Conservation (phyloP, 1,139 yeast species). For the Pichia sp. region DNA sequence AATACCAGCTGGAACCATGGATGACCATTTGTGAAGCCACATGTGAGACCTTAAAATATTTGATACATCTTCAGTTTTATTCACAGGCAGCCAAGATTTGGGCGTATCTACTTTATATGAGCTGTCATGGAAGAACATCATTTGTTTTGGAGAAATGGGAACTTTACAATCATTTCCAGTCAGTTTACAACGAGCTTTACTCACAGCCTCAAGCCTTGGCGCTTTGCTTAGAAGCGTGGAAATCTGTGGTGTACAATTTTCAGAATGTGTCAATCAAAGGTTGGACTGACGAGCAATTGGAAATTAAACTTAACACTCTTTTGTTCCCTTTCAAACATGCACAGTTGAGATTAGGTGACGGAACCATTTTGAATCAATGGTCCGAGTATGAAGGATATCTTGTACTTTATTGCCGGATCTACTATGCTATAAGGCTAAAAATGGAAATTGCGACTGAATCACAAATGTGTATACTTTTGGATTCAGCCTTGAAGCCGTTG, state of each 20-base stretch:
- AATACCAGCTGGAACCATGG: conserved; percentile 1
- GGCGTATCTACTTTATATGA: conserved; percentile 15
- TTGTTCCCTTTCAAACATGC: conserved; percentile 10
- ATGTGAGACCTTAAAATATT: conserved; percentile 15
- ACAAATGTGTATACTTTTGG: background rate
- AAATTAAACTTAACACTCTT: conserved; percentile 3
- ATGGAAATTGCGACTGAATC: conserved; percentile 4
- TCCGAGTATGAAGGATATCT: conserved; percentile 10
- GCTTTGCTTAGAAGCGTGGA: conserved; percentile 18
- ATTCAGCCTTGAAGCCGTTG: conserved; percentile 10
- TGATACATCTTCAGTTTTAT: conserved; percentile 10
- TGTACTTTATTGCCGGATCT: conserved; percentile 13
- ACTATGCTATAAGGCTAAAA: conserved; percentile 13
- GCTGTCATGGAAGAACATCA: background rate
- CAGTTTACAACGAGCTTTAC: conserved; percentile 1
- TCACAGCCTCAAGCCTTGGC: background rate
- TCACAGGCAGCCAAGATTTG: conserved; percentile 15
- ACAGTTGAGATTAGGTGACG: background rate
- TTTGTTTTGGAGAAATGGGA: conserved; percentile 13
- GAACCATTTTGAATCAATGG: conserved; percentile 7
- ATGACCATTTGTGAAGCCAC: conserved; percentile 14
- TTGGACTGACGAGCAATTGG: background rate
- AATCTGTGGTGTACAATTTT: conserved; percentile 17
- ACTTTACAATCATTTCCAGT: conserved; percentile 5
- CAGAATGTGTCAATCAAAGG: conserved; percentile 7